phyloP scores from a whole-genome alignment of 495 filamentous ascomycete genomes.

The Neurospora sp. region DNA sequence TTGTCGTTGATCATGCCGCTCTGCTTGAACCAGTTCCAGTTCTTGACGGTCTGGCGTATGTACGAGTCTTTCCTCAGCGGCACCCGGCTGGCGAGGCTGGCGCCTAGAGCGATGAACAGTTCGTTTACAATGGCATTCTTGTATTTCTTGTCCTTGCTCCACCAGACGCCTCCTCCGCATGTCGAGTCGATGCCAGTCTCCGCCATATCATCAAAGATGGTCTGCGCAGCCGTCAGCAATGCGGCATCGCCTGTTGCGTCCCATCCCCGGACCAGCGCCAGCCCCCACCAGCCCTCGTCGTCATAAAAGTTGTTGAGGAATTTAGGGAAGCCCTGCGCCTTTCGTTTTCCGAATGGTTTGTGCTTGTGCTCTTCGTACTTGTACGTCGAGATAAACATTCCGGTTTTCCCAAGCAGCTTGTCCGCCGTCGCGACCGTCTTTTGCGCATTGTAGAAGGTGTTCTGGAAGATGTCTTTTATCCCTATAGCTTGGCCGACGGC shows the following conservation, averaged over 20 bases:
- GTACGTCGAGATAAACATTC: slow-evolving; percentile 25
- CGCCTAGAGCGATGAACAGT: slow-evolving; percentile 58
- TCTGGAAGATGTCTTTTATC: slow-evolving; percentile 29
- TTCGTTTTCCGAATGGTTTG: slow-evolving; percentile 2
- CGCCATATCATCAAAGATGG: slow-evolving; percentile 51
- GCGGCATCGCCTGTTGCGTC: slow-evolving; percentile 45
- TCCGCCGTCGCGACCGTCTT: slow-evolving; percentile 14
- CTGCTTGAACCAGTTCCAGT: slow-evolving; percentile 61
- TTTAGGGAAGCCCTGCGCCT: slow-evolving; percentile 27
- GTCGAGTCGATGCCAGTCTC: slow-evolving; percentile 43
- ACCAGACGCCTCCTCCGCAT: slow-evolving; percentile 59
- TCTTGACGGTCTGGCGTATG: slow-evolving; percentile 41
- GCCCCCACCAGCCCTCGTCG: slow-evolving; percentile 66
- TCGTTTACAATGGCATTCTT: slow-evolving; percentile 70
- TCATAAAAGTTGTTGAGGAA: slow-evolving; percentile 60
- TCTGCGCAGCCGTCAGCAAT: slow-evolving; percentile 46
- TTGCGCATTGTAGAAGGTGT: slow-evolving; percentile 34
- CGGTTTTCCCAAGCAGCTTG: slow-evolving; percentile 21
- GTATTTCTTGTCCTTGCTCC: slow-evolving; percentile 50
- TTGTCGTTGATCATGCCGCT: slow-evolving; percentile 56
- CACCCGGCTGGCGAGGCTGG: slow-evolving; percentile 62
- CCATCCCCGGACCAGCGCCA: slow-evolving; percentile 55
- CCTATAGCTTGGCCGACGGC: slow-evolving; percentile 17
- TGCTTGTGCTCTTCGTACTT: slow-evolving; percentile 5
- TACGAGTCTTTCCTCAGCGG: slow-evolving; percentile 38